Evolutionary conservation across 108 stramenopile species (phyloP), one percentile per base, ranked within the genome.

Genomic region (Chaetoceros muelleri): DNA sequence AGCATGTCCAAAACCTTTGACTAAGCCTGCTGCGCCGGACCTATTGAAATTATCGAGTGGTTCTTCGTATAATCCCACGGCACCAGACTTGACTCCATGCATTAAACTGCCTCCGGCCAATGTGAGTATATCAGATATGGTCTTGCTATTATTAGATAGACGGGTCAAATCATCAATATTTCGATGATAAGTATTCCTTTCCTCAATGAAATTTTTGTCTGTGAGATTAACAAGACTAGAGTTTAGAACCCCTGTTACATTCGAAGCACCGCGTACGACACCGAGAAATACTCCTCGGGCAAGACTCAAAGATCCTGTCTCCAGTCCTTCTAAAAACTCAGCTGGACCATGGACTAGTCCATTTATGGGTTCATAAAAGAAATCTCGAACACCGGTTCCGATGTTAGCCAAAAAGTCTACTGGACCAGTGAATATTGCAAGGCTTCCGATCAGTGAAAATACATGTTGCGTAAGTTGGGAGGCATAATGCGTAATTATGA

Each of bases 341-440:
- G 61, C 71, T 10, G 87, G 87, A 2, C 84, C 74, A 49, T 75
- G 75, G 3, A 78, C 75, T 20, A 82, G 70, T 24, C 83, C 87
- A 30, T 89, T 68, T 24, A 89, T 83, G n/a, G 87, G 83, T 53
- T 84, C 87, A 52, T 89, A 89, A 50, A 89, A 89, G 57, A 89
- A 89, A 30, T 80, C 75, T 16, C 75, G 64, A 46, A 89, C 87
- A 28, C 87, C 87, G 26, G 74, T 83, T 26, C 87, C 87, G 24
- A 89, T 75, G 57, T 89, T 89, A n/a, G 81, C 67, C 25, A 89
- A 78, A 44, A 89, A 83, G 48, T 89, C 87, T 10, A 81, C 87
- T 2, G 87, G 87, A 20, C 73, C 87, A 48, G 71, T 75, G 28
- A 89, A 75, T 50, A 89, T 85, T 26, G 76, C 84, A 19, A 89